Evolutionary conservation across 2,329 filamentous ascomycete species (phyloP).

Genomic region (Fusarium torreyae): DNA sequence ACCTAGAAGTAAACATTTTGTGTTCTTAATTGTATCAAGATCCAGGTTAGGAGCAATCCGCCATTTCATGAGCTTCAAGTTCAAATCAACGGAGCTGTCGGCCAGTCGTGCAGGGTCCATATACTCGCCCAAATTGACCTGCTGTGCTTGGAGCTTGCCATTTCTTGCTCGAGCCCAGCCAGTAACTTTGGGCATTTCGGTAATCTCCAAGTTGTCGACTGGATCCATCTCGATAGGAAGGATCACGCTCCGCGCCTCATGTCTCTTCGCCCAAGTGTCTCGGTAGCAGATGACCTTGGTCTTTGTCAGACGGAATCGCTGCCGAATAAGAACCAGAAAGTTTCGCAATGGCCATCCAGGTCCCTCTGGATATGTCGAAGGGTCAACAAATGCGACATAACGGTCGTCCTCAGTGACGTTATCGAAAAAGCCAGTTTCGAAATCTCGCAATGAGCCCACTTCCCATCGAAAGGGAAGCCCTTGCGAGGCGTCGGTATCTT

Average conservation of each 20-base stretch:
- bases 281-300: conserved; percentile 92
- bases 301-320: conserved; percentile 82
- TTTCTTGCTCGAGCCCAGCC: conserved; percentile 92
- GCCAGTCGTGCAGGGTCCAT: conserved; percentile 92
- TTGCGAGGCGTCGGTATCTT: conserved; percentile 63
- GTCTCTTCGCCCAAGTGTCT: conserved; percentile 82
- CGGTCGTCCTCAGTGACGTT: conserved; percentile 78
- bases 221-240: conserved; percentile 74
- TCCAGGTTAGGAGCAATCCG: conserved; percentile 90
- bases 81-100: conserved; percentile 95
- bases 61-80: conserved; percentile 99
- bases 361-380: conserved; percentile 88
- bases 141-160: conserved; percentile 82
- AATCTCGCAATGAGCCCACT: conserved; percentile 81
- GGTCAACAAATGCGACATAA: conserved; percentile 90
- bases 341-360: conserved; percentile 96
- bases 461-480: conserved; percentile 80
- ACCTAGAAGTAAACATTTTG: conserved; percentile 90
- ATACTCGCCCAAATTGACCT: conserved; percentile 89
- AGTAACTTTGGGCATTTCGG: conserved; percentile 86
- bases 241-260: conserved; percentile 86
- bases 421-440: conserved; percentile 90
- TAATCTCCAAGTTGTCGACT: conserved; percentile 59
- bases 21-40: conserved; percentile 89
- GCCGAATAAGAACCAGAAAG: conserved; percentile 85